These are phyloP conservation scores for Monosporascus sp. DNA, from an alignment of 2,329 filamentous ascomycete genomes.

Conservation along the genomic window DNA sequence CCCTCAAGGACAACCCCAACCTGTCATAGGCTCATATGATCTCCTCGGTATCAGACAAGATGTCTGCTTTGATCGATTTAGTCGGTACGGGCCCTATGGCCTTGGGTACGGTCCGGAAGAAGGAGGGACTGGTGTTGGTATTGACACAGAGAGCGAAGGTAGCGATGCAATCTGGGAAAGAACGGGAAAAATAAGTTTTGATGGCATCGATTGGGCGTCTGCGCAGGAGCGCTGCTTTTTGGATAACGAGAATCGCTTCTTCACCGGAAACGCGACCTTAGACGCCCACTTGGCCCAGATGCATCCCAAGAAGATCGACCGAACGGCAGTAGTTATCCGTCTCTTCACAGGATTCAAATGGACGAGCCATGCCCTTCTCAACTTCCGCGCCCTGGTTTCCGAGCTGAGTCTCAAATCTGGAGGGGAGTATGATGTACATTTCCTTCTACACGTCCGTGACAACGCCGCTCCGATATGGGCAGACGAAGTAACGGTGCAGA, in stretches of 20 bases:
- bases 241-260: slow-evolving; percentile 61
- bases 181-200: slow-evolving; percentile 52
- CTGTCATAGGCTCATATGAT: slow-evolving; percentile 71
- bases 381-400: slow-evolving; percentile 74
- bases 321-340: slow-evolving; percentile 73
- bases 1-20: slow-evolving; percentile 70
- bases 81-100: slow-evolving; percentile 78
- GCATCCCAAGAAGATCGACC: slow-evolving; percentile 38
- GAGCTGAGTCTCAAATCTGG: slow-evolving; percentile 74
- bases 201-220: slow-evolving; percentile 48
- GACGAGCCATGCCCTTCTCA: slow-evolving; percentile 71
- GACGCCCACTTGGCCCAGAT: slow-evolving; percentile 22
- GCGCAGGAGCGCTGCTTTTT: slow-evolving; percentile 50
- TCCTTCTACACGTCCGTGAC: slow-evolving; percentile 81
- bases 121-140: slow-evolving; percentile 67
- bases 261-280: slow-evolving; percentile 31
- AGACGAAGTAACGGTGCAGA: slow-evolving; percentile 67
- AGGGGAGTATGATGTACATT: slow-evolving; percentile 77
- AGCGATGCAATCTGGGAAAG: slow-evolving; percentile 53
- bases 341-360: slow-evolving; percentile 78
- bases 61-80: slow-evolving; percentile 83
- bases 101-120: slow-evolving; percentile 71
- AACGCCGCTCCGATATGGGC: slow-evolving; percentile 76
- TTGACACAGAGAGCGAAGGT: slow-evolving; percentile 67
- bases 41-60: slow-evolving; percentile 70